Evolutionary conservation across 495 filamentous ascomycete species (phyloP), one percentile per base, ranked within the genome.

Genomic region (Neurospora intermedia): DNA sequence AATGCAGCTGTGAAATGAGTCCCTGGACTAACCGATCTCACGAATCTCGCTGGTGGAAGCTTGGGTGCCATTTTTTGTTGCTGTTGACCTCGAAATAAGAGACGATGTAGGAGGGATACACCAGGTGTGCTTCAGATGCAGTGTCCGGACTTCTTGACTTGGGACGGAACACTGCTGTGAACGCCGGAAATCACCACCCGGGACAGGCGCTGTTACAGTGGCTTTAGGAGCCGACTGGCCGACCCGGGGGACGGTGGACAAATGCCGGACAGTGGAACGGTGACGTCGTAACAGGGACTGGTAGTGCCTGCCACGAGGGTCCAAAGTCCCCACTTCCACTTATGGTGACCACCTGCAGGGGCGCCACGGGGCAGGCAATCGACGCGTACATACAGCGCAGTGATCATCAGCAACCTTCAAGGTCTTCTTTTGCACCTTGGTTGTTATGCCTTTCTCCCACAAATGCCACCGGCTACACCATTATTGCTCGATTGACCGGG

Each of bases 1-100:
- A 70, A 66, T 69, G 38, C 27, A 20, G 48, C 31, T 13, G 71
- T 13, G 18, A 38, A 42, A 16, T 8, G 23, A 46, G 1, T 16
- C n/a, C 45, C 38, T 10, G 20, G 39, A 77, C 82, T 71, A 71
- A 84, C 84, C 27, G 82, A 79, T 76, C 76, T 76, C 13, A 85
- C 84, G 71, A 85, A 85, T 73, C 74, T 77, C 20, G 74, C 43
- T 1, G 82, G 82, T 2, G 78, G 77, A 23, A 85, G 72, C 71
- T 78, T 81, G 62, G 72, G 69, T 3, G 76, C 70, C 80, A 82
- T 82, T 43, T 69, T 75, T 15, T 62, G 54, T 62, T 62, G 54
- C 23, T 62, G 6, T 62, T 39, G 23, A 59, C 35, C 35, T 38
- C 23, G 13, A 62, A 31, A 23, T 23, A 7, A 11, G 23, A 54